phyloP scores from a whole-genome alignment of 1,139 yeast genomes.

The Lipomyces yarrowii region DNA sequence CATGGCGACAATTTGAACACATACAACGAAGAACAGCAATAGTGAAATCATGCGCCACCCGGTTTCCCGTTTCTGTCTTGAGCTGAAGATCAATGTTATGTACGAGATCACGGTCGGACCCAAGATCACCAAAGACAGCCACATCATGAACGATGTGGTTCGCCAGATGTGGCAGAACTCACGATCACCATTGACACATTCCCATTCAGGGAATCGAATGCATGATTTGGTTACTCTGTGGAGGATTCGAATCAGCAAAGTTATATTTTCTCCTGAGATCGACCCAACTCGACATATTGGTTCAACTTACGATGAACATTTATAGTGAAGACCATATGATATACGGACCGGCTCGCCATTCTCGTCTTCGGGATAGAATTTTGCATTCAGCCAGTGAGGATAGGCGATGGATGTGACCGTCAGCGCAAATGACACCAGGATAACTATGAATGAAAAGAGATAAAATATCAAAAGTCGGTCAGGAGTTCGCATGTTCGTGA shows the following conservation, averaged over 20 bases:
- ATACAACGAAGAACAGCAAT: conserved; percentile 12
- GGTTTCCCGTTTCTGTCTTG: conserved; percentile 21
- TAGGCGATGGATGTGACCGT: conserved; percentile 20
- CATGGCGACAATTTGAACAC: conserved; percentile 22
- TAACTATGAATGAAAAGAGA: conserved; percentile 16
- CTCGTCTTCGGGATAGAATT: conserved; percentile 18
- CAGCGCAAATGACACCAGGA: conserved; percentile 14
- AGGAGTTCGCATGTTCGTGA: conserved; percentile 10
- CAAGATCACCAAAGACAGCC: conserved; percentile 23
- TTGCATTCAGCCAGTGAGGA: conserved; percentile 25
- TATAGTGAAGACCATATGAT: conserved; percentile 24
- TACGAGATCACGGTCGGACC: conserved; percentile 23
- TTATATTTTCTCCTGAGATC: not conserved
- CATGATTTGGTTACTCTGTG: conserved; percentile 17
- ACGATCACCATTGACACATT: conserved; percentile 22
- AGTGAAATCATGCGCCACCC: conserved; percentile 23
- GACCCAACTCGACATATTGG: not conserved
- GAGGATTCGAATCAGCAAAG: not conserved
- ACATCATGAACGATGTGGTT: conserved; percentile 28
- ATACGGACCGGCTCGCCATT: conserved; percentile 13
- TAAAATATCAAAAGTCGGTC: conserved; percentile 21
- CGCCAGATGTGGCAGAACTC: conserved; percentile 27
- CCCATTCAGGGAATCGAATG: conserved; percentile 21
- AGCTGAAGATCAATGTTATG: conserved; percentile 13
- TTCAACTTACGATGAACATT: conserved; percentile 26